These are phyloP conservation scores for Ogataea pignaliae DNA, from an alignment of 805 yeast species.

Conservation along the genomic window DNA sequence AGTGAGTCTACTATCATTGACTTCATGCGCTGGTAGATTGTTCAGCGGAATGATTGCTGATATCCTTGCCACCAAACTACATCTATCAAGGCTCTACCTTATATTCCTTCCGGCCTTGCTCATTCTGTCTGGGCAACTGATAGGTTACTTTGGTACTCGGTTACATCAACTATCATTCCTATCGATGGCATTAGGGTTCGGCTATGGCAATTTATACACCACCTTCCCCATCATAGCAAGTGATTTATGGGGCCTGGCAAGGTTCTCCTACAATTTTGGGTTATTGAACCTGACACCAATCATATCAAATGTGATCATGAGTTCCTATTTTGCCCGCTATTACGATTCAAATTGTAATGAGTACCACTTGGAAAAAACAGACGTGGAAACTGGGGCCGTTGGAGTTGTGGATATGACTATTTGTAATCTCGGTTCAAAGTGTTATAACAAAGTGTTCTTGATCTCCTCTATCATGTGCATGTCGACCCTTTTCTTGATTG, in stretches of 20 bases:
- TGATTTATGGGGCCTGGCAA: constrained; percentile 64
- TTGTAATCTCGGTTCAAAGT: constrained; percentile 22
- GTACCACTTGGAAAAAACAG: constrained; percentile 2
- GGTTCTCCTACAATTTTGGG: constrained; percentile 74
- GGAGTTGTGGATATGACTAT: constrained; percentile 5
- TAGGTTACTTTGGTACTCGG: constrained; percentile 35
- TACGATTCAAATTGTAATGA: constrained; percentile 45
- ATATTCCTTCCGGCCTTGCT: constrained; percentile 49
- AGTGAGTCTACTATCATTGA: constrained; percentile 65
- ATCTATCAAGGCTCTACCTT: constrained; percentile 35
- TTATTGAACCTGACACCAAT: constrained; percentile 63
- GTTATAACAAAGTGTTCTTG: constrained; percentile 39
- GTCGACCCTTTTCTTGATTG: not conserved
- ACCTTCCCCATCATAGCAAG: constrained; percentile 73
- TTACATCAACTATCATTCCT: constrained; percentile 40
- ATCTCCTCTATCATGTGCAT: constrained; percentile 22
- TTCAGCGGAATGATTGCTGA: constrained; percentile 64
- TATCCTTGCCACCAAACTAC: constrained; percentile 43
- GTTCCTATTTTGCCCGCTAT: constrained; percentile 56
- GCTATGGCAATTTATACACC: constrained; percentile 71
- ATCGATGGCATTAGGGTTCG: constrained; percentile 60
- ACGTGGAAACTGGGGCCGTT: not conserved
- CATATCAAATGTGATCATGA: constrained; percentile 53
- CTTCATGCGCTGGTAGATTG: constrained; percentile 65
- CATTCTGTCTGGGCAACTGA: constrained; percentile 45